phyloP scores from a whole-genome alignment of 768 basidiomycete species.

The Suillus discolor region DNA sequence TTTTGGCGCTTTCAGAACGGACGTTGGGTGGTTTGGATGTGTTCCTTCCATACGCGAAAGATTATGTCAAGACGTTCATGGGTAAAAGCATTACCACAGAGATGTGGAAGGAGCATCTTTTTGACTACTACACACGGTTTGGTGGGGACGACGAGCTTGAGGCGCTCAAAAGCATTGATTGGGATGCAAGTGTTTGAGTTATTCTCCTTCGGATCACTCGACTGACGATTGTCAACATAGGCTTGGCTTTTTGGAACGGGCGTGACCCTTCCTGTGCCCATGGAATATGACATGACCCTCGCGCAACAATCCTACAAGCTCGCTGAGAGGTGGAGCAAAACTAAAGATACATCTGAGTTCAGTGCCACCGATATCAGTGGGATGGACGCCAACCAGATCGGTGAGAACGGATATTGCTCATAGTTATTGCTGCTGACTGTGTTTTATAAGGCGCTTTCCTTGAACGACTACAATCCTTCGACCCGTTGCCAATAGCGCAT shows the following conservation, averaged over 20 bases:
- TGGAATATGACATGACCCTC: constrained; percentile 75
- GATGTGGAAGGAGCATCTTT: constrained; percentile 83
- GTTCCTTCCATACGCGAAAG: constrained; percentile 81
- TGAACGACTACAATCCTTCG: constrained; percentile 69
- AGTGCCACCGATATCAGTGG: constrained; percentile 55
- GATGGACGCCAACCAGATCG: constrained; percentile 78
- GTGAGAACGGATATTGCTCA: constrained; percentile 39
- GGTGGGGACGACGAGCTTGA: constrained; percentile 63
- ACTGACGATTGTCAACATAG: constrained; percentile 34
- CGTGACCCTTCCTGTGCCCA: constrained; percentile 65
- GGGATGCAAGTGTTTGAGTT: constrained; percentile 57
- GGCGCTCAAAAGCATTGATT: constrained; percentile 69
- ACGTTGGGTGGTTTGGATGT: constrained; percentile 80
- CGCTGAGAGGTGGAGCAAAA: constrained; percentile 70
- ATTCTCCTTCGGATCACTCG: not conserved
- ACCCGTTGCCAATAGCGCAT: constrained; percentile 60
- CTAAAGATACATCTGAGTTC: constrained; percentile 52
- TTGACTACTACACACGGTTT: constrained; percentile 62
- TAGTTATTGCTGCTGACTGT: not conserved
- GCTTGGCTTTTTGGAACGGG: constrained; percentile 88
- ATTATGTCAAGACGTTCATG: constrained; percentile 82
- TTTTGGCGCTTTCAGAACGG: constrained; percentile 46
- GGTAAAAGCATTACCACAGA: constrained; percentile 83
- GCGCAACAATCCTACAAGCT: constrained; percentile 71
- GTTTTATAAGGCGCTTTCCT: constrained; percentile 72